Conservation (phyloP, 2,329 filamentous ascomycete species). For the Fusarium globosum region DNA sequence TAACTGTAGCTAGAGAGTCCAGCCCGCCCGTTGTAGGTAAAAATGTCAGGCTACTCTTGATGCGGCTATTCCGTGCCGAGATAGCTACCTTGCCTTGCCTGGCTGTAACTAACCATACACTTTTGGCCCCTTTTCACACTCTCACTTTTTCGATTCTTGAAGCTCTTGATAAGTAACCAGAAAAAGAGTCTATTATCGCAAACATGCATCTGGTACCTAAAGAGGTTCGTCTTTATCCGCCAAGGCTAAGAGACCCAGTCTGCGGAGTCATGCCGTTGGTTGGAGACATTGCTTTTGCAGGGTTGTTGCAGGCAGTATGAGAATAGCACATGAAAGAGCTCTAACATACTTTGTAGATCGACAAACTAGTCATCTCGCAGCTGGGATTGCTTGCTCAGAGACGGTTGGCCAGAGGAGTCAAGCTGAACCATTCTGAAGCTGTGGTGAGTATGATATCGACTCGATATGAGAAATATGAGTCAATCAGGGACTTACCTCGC, state of each 20-base stretch:
- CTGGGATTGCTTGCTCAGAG: conserved; percentile 88
- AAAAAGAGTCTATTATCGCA: conserved; percentile 10
- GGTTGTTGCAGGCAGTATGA: conserved; percentile 19
- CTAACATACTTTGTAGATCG: conserved; percentile 69
- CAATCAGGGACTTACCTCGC: background rate
- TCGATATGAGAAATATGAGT: background rate
- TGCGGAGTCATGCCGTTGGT: conserved; percentile 17
- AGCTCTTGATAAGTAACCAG: background rate
- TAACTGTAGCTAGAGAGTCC: background rate
- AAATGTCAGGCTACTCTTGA: conserved; percentile 29
- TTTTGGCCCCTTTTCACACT: background rate
- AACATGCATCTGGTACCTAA: conserved; percentile 62
- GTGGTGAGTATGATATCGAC: conserved; percentile 64
- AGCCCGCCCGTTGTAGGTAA: conserved; percentile 14
- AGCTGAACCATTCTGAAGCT: conserved; percentile 90
- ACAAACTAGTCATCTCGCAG: conserved; percentile 95
- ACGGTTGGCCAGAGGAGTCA: conserved; percentile 86
- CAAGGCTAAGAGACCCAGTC: conserved; percentile 25
- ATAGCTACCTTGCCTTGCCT: conserved; percentile 4
- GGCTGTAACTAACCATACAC: background rate
- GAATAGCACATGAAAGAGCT: conserved; percentile 7
- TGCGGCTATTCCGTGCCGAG: conserved; percentile 30
- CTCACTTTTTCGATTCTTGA: background rate
- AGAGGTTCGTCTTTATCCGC: conserved; percentile 53
- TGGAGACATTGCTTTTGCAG: conserved; percentile 31